Conservation (phyloP, 2,329 filamentous ascomycete species). For the Apiospora rasikravindrae region DNA sequence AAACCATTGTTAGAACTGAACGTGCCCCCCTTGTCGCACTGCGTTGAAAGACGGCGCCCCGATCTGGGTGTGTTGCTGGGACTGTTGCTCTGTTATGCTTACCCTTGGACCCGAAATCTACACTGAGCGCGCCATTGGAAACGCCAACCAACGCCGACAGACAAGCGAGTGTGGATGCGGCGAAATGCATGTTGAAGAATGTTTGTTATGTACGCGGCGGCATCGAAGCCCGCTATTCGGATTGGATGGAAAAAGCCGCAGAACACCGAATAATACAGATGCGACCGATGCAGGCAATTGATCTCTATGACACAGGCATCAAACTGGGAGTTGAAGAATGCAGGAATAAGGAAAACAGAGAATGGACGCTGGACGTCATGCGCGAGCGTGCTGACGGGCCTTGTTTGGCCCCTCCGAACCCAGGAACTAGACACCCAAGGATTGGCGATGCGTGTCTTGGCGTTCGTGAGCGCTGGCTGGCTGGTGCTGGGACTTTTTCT, state of each 20-base stretch:
- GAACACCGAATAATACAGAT: not conserved
- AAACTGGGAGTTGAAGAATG: not conserved
- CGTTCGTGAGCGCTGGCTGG: not conserved
- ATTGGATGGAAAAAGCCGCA: not conserved
- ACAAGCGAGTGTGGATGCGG: constrained; percentile 9
- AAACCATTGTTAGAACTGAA: not conserved
- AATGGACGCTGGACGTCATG: constrained; percentile 3
- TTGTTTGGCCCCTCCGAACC: constrained; percentile 5
- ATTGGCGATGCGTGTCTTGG: constrained; percentile 7
- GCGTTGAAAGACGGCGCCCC: too few species aligned
- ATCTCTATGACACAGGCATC: not conserved
- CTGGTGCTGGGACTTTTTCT: not conserved
- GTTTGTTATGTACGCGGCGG: not conserved
- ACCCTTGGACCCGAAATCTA: constrained; percentile 7
- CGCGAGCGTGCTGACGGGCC: constrained; percentile 8
- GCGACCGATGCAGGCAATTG: not conserved
- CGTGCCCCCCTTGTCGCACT: not conserved
- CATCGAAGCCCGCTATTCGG: constrained; percentile 1
- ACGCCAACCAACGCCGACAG: constrained; percentile 3
- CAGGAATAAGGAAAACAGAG: not conserved
- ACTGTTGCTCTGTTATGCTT: not conserved
- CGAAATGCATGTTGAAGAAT: constrained; percentile 14
- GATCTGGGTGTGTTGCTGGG: not conserved
- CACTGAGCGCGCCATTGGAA: constrained; percentile 1
- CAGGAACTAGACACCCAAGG: not conserved